These are phyloP conservation scores for Ganoderma lucidum DNA, from an alignment of 1,284 basidiomycete species.

Conservation along the genomic window DNA sequence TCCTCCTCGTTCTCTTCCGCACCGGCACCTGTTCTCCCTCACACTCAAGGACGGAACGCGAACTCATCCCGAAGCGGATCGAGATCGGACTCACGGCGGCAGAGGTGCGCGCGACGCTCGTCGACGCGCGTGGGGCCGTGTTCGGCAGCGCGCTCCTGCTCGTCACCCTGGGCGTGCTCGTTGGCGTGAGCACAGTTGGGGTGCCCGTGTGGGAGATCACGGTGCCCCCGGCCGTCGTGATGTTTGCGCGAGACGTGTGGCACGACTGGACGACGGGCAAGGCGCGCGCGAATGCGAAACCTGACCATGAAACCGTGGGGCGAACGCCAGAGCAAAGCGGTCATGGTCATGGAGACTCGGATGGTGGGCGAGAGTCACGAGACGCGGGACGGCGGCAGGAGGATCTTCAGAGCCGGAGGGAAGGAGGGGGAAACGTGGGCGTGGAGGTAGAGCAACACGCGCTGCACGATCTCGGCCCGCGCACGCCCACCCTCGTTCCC, in stretches of 20 bases:
- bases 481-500: conserved; percentile 2
- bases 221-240: conserved; percentile 80
- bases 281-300: background rate
- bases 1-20: conserved; percentile 62
- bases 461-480: conserved; percentile 22
- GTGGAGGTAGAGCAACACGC: conserved; percentile 10
- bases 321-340: too few species aligned
- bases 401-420: background rate
- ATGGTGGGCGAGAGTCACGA: background rate
- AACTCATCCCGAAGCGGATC: conserved; percentile 59
- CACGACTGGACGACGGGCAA: conserved; percentile 40
- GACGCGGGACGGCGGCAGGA: background rate
- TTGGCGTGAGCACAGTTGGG: conserved; percentile 60
- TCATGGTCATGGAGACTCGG: too few species aligned
- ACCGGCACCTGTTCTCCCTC: conserved; percentile 29
- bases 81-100: conserved; percentile 50
- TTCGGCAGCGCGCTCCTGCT: conserved; percentile 51
- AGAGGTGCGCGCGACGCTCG: conserved; percentile 44
- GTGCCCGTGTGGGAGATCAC: conserved; percentile 81
- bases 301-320: background rate
- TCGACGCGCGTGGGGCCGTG: conserved; percentile 47
- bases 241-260: conserved; percentile 43
- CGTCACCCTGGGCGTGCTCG: conserved; percentile 60
- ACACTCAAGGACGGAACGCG: conserved; percentile 18
- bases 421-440: background rate